phyloP scores from a whole-genome alignment of 768 basidiomycete species.

The Mycena crocata region DNA sequence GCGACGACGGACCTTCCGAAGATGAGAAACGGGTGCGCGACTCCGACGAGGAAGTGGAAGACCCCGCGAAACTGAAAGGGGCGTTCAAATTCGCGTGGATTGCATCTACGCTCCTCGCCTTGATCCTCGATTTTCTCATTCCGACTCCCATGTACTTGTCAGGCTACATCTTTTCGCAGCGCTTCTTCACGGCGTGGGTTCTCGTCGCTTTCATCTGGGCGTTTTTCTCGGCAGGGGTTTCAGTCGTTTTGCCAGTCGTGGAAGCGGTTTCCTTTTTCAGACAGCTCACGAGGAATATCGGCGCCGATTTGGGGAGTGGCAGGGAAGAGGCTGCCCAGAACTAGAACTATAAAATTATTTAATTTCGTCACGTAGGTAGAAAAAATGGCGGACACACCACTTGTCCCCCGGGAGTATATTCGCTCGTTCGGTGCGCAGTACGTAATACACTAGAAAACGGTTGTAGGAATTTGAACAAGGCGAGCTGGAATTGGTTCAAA shows the following conservation, averaged over 20 bases:
- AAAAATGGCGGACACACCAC: too few species aligned
- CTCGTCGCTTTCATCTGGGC: conserved; percentile 25
- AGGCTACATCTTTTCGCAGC: conserved; percentile 16
- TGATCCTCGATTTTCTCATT: conserved; percentile 21
- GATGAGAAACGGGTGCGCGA: conserved; percentile 17
- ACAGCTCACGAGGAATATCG: conserved; percentile 3
- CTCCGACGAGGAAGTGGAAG: not conserved
- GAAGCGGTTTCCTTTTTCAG: conserved; percentile 21
- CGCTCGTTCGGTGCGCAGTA: too few species aligned
- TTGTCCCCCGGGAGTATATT: too few species aligned
- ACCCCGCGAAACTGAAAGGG: conserved; percentile 10
- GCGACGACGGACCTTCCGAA: not conserved
- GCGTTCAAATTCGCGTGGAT: conserved; percentile 16
- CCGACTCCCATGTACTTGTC: conserved; percentile 24
- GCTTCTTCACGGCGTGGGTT: conserved; percentile 24
- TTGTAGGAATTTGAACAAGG: too few species aligned
- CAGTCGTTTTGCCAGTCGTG: conserved; percentile 15
- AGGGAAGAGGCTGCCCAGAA: too few species aligned
- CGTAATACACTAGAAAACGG: too few species aligned
- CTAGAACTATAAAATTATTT: too few species aligned
- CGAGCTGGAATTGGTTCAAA: too few species aligned
- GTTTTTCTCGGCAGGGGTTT: conserved; percentile 15
- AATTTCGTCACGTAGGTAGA: too few species aligned
- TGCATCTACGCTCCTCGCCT: conserved; percentile 4
- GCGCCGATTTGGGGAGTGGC: not conserved